Conservation (phyloP, 73 alveolate species). For the Blepharisma stoltei region DNA sequence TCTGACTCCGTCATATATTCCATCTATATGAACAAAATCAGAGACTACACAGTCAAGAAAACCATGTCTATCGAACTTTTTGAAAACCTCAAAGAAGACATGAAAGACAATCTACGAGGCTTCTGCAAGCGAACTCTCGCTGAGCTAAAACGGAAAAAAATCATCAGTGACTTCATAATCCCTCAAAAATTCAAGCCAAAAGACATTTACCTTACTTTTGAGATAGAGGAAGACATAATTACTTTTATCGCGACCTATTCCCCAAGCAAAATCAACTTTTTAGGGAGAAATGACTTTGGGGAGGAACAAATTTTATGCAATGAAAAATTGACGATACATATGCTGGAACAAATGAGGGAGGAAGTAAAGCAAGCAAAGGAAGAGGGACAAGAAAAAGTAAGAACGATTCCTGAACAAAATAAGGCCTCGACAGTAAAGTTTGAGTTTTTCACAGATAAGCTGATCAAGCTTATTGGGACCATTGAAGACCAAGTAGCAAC, state of each 20-base stretch:
- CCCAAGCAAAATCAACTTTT: slow-evolving; percentile 5
- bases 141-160: not conserved
- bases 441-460: not conserved
- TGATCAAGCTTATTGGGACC: not conserved
- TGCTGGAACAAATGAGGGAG: slow-evolving; percentile 1
- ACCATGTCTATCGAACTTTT: slow-evolving; percentile 9
- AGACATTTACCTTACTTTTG: not conserved
- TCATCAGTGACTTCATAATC: not conserved
- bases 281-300: slow-evolving; percentile 20
- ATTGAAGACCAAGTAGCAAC: slow-evolving; percentile 17
- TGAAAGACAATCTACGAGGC: slow-evolving; percentile 12
- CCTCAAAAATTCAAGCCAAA: not conserved
- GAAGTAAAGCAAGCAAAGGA: not conserved
- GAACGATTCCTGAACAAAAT: not conserved
- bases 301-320: not conserved
- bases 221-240: not conserved
- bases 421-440: not conserved
- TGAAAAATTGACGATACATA: not conserved
- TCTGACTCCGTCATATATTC: slow-evolving; percentile 17
- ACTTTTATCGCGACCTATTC: slow-evolving; percentile 9
- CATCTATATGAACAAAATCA: not conserved
- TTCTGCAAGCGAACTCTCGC: not conserved
- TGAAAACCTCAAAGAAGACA: not conserved
- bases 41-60: slow-evolving; percentile 15
- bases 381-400: not conserved